Evolutionary conservation across 352 stramenopile genomes (phyloP).

Genomic region (Pythium chondricola): DNA sequence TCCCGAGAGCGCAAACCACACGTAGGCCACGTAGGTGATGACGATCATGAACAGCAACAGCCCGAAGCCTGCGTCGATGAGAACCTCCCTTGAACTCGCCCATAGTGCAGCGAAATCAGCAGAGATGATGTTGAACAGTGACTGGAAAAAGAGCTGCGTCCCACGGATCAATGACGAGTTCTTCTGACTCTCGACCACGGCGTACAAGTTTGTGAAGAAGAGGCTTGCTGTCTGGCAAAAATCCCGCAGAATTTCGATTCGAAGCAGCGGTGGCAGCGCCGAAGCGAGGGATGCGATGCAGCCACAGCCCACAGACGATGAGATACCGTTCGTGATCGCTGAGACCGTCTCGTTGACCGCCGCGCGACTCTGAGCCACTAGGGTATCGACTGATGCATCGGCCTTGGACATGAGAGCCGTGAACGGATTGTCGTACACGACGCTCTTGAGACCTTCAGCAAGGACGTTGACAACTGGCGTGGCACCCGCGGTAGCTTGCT

Average conservation of each 20-base stretch:
- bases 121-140: constrained; percentile 26
- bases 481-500: constrained; percentile 6
- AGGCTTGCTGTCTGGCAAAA: constrained; percentile 38
- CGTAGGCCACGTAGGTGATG: constrained; percentile 23
- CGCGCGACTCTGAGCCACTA: constrained; percentile 23
- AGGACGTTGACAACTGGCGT: constrained; percentile 1
- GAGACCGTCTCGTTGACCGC: constrained; percentile 22
- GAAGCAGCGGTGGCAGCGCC: constrained; percentile 28
- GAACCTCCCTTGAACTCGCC: constrained; percentile 3
- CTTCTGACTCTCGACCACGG: constrained; percentile 19
- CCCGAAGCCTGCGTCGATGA: constrained; percentile 21
- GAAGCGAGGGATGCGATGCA: constrained; percentile 9
- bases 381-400: constrained; percentile 19
- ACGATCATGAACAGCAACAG: constrained; percentile 22
- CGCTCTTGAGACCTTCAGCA: constrained; percentile 6
- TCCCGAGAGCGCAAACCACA: constrained; percentile 37
- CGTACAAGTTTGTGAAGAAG: constrained; percentile 38
- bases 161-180: constrained; percentile 7
- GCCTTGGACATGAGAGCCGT: constrained; percentile 18
- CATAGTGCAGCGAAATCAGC: constrained; percentile 22
- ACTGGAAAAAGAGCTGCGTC: constrained; percentile 15
- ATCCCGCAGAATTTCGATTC: constrained; percentile 39
- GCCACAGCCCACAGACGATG: constrained; percentile 3
- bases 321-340: constrained; percentile 15
- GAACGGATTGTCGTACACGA: constrained; percentile 28